Evolutionary conservation across 176 grass and related monocot genomes (phyloP), one percentile per base, ranked within the genome.

Genomic region (Bothriochloa decipiens): DNA sequence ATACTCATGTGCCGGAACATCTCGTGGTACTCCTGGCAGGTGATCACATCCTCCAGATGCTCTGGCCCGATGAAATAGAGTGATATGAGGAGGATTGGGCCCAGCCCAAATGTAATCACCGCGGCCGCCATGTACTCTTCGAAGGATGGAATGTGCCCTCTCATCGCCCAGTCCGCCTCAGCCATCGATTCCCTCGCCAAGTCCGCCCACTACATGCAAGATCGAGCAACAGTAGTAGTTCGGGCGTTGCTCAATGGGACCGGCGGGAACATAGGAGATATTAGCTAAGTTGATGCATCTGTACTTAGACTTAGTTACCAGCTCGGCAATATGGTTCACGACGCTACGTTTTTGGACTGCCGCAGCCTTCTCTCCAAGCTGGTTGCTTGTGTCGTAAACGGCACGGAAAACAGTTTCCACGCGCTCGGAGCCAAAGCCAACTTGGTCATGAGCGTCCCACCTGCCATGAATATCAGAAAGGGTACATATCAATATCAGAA

Each of bases 11-110:
- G 45, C 45, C 45, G 45, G 45, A 47, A 47, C 45, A 47, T 47
- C 13, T 47, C 12, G n/a, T 25, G 25, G 62, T 91, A 95, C 23
- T 92, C 90, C 13, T 70, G 23, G 25, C 85, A 46, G 27, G 10
- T 61, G 47, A 87, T 11, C 40, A 57, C 26, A 64, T 66, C 73
- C 46, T 85, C 83, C 2, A 81, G 70, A 23, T 91, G 58, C 72
- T 91, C 78, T n/a, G 83, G 80, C 16, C 90, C 93, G 23, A 92
- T 72, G 42, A 95, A 80, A 52, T 92, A 95, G 7, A 92, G 20
- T 1, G 86, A 73, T 4, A 83, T 67, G 33, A 87, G 83, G 15
- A 92, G 83, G 58, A 89, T 70, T 10, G 91, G 90, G 1, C 88
- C 93, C 14, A 92, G 42, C 26, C 80, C 90, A 72, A 92, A 91